phyloP scores from a whole-genome alignment of 1,139 yeast species.

The Taphrina sp. region DNA sequence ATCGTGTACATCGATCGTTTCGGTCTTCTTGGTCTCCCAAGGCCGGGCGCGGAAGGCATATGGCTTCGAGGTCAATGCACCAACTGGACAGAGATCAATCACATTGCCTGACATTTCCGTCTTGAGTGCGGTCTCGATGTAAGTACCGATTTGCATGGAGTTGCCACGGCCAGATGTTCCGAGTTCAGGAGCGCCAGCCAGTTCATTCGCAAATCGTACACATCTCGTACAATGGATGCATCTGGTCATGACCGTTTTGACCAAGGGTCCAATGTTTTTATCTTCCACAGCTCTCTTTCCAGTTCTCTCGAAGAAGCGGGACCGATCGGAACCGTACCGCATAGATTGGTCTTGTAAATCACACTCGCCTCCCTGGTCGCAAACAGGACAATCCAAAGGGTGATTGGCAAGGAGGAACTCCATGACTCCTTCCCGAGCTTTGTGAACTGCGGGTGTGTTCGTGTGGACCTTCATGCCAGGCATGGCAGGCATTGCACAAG shows the following conservation, averaged over 20 bases:
- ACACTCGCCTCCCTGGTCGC: constrained; percentile 95
- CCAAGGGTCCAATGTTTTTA: constrained; percentile 85
- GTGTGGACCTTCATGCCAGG: constrained; percentile 88
- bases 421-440: constrained; percentile 87
- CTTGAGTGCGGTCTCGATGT: constrained; percentile 78
- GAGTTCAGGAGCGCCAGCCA: constrained; percentile 89
- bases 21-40: constrained; percentile 90
- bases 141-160: constrained; percentile 89
- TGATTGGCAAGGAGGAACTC: constrained; percentile 86
- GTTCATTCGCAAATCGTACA: constrained; percentile 84
- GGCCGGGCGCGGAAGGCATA: constrained; percentile 90
- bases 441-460: constrained; percentile 72
- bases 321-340: constrained; percentile 83
- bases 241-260: constrained; percentile 88
- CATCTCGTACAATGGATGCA: constrained; percentile 93
- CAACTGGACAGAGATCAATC: constrained; percentile 87
- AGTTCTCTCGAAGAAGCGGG: constrained; percentile 73
- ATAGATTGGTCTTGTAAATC: constrained; percentile 85
- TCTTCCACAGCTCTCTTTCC: constrained; percentile 91
- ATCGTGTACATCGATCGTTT: constrained; percentile 80
- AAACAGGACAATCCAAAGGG: constrained; percentile 88
- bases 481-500: constrained; percentile 88
- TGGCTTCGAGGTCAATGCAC: constrained; percentile 86
- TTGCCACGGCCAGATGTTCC: constrained; percentile 90
- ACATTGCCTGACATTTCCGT: constrained; percentile 86